A percentile compares a stretch with the other conserved stretches of the same genome.
phyloP scores from a whole-genome alignment of 345 rosid genomes.

The Citropsis articulata region DNA sequence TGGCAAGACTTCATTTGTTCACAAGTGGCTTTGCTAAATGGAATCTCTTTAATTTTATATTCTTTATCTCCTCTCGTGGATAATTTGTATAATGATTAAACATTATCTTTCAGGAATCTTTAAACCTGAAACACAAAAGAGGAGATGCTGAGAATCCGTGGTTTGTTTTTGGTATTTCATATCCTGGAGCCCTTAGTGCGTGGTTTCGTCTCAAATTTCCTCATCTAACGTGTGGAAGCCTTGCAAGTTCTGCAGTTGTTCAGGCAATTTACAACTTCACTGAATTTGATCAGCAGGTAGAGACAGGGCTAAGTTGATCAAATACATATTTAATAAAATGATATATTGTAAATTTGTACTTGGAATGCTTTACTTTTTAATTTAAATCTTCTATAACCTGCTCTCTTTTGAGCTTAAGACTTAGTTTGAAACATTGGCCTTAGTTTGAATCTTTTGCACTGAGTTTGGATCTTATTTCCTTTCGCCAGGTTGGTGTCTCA shows the following conservation, averaged over 20 bases:
- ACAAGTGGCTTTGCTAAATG: not conserved
- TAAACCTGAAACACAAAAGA: conserved; percentile 60
- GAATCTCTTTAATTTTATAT: not conserved
- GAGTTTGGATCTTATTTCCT: not conserved
- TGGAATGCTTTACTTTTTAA: not conserved
- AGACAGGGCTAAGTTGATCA: not conserved
- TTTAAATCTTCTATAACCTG: not conserved
- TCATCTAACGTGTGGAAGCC: conserved; percentile 93
- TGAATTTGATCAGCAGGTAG: conserved; percentile 82
- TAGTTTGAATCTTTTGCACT: not conserved
- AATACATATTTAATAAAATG: not conserved
- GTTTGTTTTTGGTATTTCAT: conserved; percentile 85
- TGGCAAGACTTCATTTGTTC: not conserved
- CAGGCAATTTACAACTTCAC: conserved; percentile 74
- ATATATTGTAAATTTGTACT: conserved; percentile 5
- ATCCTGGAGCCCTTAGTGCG: conserved; percentile 94
- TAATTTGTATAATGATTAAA: not conserved
- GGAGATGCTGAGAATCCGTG: conserved; percentile 66
- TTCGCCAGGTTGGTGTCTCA: conserved; percentile 71
- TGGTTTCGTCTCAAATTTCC: conserved; percentile 98
- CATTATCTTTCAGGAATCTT: conserved; percentile 44
- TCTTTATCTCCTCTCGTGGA: not conserved
- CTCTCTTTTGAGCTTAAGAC: not conserved
- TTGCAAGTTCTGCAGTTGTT: conserved; percentile 97
- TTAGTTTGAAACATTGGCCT: not conserved